A percentile compares a stretch with the other conserved stretches of the same genome.
These are phyloP conservation scores for Botrytis galanthina DNA, from an alignment of 2,329 filamentous ascomycete genomes.

Conservation along the genomic window DNA sequence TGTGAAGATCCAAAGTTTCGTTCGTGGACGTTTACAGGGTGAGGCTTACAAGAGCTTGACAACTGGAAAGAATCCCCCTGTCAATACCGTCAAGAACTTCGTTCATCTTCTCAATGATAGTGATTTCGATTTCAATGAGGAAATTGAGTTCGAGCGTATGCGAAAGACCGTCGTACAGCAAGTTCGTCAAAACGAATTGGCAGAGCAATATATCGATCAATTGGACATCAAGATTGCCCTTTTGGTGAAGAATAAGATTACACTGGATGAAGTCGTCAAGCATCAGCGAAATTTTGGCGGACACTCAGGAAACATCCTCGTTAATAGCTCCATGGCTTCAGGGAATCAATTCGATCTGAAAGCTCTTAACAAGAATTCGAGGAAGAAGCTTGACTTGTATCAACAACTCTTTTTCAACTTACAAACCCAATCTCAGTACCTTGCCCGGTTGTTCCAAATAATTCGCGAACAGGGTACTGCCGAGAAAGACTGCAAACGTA, in stretches of 20 bases:
- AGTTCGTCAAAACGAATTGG: constrained; percentile 92
- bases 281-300: constrained; percentile 96
- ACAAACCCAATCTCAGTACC: constrained; percentile 93
- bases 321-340: constrained; percentile 83
- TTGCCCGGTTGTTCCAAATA: constrained; percentile 82
- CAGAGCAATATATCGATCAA: constrained; percentile 97
- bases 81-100: constrained; percentile 96
- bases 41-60: constrained; percentile 98
- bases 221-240: constrained; percentile 98
- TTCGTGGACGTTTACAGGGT: constrained; percentile 90
- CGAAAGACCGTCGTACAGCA: constrained; percentile 96
- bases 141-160: constrained; percentile 92
- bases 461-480: constrained; percentile 79
- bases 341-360: constrained; percentile 95
- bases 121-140: constrained; percentile 98
- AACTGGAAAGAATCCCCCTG: constrained; percentile 92
- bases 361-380: constrained; percentile 92
- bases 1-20: constrained; percentile 96
- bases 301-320: constrained; percentile 77
- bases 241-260: constrained; percentile 99
- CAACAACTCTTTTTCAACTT: constrained; percentile 97
- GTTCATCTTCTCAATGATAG: constrained; percentile 97
- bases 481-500: constrained; percentile 89
- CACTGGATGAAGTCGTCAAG: constrained; percentile 92
- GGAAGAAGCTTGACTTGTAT: constrained; percentile 93